Evolutionary conservation across 2,329 filamentous ascomycete species (phyloP).

Genomic region (Nemania sp.): DNA sequence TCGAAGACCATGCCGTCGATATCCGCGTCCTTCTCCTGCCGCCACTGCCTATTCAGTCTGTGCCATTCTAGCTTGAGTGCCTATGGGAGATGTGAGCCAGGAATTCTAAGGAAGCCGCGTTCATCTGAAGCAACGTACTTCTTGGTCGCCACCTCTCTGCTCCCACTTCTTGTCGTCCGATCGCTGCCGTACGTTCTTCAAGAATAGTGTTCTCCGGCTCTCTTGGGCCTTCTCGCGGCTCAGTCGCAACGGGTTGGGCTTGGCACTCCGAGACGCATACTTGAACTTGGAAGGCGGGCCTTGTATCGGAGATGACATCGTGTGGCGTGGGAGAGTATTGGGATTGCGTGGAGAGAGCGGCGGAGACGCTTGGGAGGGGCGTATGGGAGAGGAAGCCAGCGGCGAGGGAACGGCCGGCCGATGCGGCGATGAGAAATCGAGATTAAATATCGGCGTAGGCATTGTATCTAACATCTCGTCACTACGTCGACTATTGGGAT

Average conservation of each 20-base stretch:
- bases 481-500: neutral
- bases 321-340: slow-evolving; percentile 47
- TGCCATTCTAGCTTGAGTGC: slow-evolving; percentile 49
- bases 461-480: slow-evolving; percentile 42
- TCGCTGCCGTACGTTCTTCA: slow-evolving; percentile 66
- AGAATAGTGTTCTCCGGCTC: slow-evolving; percentile 66
- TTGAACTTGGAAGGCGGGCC: slow-evolving; percentile 40
- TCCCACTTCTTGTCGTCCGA: slow-evolving; percentile 63
- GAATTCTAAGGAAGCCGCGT: neutral
- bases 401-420: slow-evolving; percentile 57
- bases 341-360: slow-evolving; percentile 48
- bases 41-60: slow-evolving; percentile 43
- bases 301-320: slow-evolving; percentile 43
- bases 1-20: slow-evolving; percentile 49
- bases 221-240: slow-evolving; percentile 66
- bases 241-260: slow-evolving; percentile 65
- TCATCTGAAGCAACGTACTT: slow-evolving; percentile 42
- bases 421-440: slow-evolving; percentile 46
- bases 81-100: slow-evolving; percentile 31
- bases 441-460: slow-evolving; percentile 48
- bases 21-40: slow-evolving; percentile 45
- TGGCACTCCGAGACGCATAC: slow-evolving; percentile 58
- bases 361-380: slow-evolving; percentile 52
- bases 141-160: slow-evolving; percentile 65
- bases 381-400: slow-evolving; percentile 62